These are phyloP conservation scores for Pharus latifolius DNA, from an alignment of 176 grass and related monocot species.

Conservation along the genomic window DNA sequence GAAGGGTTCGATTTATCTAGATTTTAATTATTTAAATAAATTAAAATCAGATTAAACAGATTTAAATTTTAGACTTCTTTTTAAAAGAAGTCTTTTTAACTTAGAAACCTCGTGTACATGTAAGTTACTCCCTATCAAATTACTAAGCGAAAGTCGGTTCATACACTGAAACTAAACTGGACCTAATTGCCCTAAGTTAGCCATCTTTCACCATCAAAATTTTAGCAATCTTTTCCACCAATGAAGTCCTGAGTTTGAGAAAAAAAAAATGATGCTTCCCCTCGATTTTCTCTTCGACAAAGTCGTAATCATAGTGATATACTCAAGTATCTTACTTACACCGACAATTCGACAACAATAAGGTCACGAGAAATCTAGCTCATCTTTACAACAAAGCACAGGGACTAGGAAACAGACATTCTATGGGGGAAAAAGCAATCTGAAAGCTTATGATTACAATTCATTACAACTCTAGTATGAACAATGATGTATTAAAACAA, in stretches of 20 bases:
- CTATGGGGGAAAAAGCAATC: neutral
- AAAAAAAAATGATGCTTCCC: neutral
- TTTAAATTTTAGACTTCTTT: no score
- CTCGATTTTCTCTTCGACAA: neutral
- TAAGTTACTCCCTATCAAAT: no score
- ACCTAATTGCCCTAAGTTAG: neutral
- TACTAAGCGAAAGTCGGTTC: no score
- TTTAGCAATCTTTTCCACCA: neutral
- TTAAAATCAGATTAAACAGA: no score
- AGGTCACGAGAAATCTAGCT: neutral
- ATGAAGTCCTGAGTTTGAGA: neutral
- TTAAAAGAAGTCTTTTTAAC: no score
- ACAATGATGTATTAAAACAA: neutral
- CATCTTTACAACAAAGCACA: neutral
- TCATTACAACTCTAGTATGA: neutral
- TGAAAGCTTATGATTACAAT: neutral
- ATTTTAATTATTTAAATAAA: no score
- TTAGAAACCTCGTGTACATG: no score
- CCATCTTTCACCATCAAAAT: neutral
- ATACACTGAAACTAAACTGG: neutral
- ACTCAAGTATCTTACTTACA: neutral
- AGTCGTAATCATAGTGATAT: neutral
- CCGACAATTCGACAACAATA: neutral
- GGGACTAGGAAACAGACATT: neutral
- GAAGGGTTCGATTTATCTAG: no score